Conservation (phyloP, 1,139 yeast species). For the Geotrichum citri-aurantii region DNA sequence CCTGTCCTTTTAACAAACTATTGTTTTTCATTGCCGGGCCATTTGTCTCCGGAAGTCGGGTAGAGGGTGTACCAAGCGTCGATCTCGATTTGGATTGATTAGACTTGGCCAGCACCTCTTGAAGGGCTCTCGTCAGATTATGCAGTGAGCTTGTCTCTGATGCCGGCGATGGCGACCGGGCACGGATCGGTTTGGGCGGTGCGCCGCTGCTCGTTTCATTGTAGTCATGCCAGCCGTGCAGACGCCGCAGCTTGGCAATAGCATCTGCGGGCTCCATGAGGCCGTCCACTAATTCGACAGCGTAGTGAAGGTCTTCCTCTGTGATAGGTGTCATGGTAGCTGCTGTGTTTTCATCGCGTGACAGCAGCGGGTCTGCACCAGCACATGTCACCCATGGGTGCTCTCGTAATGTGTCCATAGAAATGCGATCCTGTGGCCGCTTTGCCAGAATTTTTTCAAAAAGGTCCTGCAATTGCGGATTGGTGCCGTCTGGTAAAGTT, state of each 20-base stretch:
- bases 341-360: constrained; percentile 38
- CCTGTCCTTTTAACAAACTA: background rate
- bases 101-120: constrained; percentile 26
- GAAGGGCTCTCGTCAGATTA: constrained; percentile 32
- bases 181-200: background rate
- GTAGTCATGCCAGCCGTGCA: constrained; percentile 31
- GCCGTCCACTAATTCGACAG: constrained; percentile 36
- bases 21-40: background rate
- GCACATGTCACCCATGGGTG: constrained; percentile 53
- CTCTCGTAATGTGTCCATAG: constrained; percentile 48
- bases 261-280: constrained; percentile 27
- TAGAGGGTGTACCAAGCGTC: background rate
- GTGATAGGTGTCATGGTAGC: constrained; percentile 34
- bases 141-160: constrained; percentile 24
- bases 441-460: constrained; percentile 39
- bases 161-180: constrained; percentile 11
- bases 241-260: constrained; percentile 27
- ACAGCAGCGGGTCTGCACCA: constrained; percentile 37
- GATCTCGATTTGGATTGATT: background rate
- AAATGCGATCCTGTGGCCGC: constrained; percentile 50
- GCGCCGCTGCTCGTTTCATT: constrained; percentile 3
- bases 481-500: constrained; percentile 20
- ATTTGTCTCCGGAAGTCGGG: background rate
- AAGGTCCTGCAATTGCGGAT: constrained; percentile 26
- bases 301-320: constrained; percentile 37